Base-by-base conservation (phyloP, 306 rosid species). In the Ceratonia siliqua region DNA sequence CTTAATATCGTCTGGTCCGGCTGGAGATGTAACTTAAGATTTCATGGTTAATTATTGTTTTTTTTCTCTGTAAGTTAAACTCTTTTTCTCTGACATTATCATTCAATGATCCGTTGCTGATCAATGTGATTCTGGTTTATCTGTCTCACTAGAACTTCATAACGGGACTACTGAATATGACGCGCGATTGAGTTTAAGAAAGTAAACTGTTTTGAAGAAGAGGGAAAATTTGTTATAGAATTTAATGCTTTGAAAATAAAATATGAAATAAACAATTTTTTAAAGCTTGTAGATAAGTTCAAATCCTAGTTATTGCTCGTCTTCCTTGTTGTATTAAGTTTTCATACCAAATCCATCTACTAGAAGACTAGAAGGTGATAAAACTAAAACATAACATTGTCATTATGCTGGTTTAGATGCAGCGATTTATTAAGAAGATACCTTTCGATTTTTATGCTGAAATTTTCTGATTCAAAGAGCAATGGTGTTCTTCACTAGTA, bases 191-290 rank as follows among this genome's bases (percentile, higher is more conserved):
- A 69, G 33, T 50, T 49, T 33, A 0, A 17, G 3, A 13, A 4
- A 38, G 42, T 3, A 17, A 30, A 38, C 3, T 48, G 33, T 57
- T 62, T 48, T 33, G 38, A 43, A 53, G 2, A 28, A 15, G 7
- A 39, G 48, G 17, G 20, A 24, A 36, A 36, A 15, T 62, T 20
- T 38, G 43, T 27, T 64, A 17, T 20, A 1, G 27, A 52, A 50
- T 74, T 59, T 35, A 48, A 62, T 35, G 32, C 73, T 70, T 74
- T 35, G 28, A 62, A 39, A 46, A 74, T 38, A 48, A 63, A 33
- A 11, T n/a, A 30, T 32, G 15, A 11, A 11, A 52, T 21, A 18
- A 22, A 55, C 33, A 10, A 21, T 0, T 9, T 1, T 7, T 53
- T 53, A 3, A n/a, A 6, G 24, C 2, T 53, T 53, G 21, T 8